Percentiles rank a stretch among this genome's conserved stretches.
phyloP scores from a whole-genome alignment of 176 grass and related monocot species.

The Hordeum vulgare region DNA sequence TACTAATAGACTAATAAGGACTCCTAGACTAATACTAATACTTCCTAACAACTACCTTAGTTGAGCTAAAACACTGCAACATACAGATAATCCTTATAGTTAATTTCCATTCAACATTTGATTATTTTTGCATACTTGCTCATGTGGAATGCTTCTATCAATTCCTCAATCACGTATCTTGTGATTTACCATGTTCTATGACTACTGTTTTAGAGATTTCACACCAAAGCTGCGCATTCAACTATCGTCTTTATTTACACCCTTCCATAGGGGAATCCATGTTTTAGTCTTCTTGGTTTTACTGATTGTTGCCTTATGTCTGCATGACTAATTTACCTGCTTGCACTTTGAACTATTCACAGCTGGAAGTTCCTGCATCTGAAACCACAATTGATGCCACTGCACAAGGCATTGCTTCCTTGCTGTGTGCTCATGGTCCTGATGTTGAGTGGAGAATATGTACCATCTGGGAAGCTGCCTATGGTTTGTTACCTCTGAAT shows the following conservation, averaged over 20 bases:
- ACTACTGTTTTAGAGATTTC: neutral
- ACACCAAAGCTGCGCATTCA: neutral
- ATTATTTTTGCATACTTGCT: neutral
- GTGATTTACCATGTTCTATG: neutral
- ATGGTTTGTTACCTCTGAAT: constrained; percentile 92
- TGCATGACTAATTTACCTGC: constrained; percentile 1
- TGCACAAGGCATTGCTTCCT: constrained; percentile 96
- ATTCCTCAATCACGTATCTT: neutral
- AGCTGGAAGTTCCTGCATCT: constrained; percentile 86
- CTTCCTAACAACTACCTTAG: neutral
- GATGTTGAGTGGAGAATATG: constrained; percentile 99
- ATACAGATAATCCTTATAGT: neutral
- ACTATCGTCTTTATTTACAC: neutral
- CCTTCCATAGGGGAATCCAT: neutral
- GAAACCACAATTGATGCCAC: constrained; percentile 94
- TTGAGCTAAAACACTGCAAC: constrained; percentile 15
- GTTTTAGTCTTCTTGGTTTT: neutral
- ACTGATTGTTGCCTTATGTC: constrained; percentile 7
- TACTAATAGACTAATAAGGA: too few relatives aligned
- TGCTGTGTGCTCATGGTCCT: constrained; percentile 94
- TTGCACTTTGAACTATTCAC: constrained; percentile 26
- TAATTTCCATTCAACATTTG: neutral
- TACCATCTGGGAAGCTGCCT: constrained; percentile 98
- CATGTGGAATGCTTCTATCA: neutral
- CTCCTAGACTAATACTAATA: too few relatives aligned